These are phyloP conservation scores for Chloris gayana DNA, from an alignment of 176 grass and related monocot genomes.

Conservation along the genomic window DNA sequence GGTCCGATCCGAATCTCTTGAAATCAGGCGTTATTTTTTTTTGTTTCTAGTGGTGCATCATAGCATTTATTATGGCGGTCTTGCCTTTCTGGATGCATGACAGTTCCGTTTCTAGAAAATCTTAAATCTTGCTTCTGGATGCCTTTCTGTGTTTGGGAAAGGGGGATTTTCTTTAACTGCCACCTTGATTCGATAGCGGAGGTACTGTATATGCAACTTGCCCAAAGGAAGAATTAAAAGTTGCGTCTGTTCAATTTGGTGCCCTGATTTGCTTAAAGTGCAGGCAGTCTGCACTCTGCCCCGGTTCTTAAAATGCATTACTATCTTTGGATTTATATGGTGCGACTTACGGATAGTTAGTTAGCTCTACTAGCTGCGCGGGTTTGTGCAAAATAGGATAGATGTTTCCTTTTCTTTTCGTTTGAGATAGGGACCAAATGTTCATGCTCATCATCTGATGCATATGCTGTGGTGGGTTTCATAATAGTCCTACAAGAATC, in stretches of 20 bases:
- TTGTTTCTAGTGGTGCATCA: neutral
- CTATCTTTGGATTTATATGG: slow-evolving; percentile 11
- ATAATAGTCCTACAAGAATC: slow-evolving; percentile 21
- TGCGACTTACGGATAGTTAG: neutral
- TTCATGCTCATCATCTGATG: no score
- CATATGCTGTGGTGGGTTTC: neutral
- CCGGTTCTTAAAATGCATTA: neutral
- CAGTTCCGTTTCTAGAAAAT: slow-evolving; percentile 10
- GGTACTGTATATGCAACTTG: neutral
- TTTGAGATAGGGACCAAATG: neutral
- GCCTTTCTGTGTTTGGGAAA: no score
- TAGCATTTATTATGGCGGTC: neutral
- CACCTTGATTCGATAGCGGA: neutral
- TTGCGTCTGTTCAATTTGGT: slow-evolving; percentile 2
- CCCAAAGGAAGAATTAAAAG: neutral
- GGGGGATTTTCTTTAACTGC: neutral
- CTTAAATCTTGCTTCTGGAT: slow-evolving; percentile 8
- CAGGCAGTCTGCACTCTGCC: neutral
- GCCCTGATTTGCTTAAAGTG: neutral
- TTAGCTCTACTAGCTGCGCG: neutral
- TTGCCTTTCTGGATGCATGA: neutral
- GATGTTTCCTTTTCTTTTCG: neutral
- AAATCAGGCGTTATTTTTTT: neutral
- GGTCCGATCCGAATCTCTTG: slow-evolving; percentile 19
- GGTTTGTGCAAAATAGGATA: neutral